Conservation (phyloP, 2,329 filamentous ascomycete species). For the Colletotrichum godetiae region DNA sequence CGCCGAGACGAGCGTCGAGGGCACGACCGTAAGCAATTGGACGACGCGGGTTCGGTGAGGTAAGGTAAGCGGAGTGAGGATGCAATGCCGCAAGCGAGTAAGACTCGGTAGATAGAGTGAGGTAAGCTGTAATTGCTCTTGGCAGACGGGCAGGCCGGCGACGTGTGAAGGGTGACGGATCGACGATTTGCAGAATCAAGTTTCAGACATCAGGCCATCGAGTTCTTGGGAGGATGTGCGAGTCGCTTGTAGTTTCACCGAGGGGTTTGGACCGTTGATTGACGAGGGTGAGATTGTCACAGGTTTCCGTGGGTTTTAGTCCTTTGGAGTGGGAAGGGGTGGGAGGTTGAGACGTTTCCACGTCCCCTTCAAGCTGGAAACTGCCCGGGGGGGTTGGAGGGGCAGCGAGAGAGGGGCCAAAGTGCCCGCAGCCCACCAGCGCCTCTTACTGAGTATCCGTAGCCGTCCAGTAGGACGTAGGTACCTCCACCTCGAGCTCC, state of each 20-base stretch:
- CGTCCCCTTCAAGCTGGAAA: slow-evolving; percentile 5
- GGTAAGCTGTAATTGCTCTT: neutral
- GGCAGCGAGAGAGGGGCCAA: neutral
- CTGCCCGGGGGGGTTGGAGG: slow-evolving; percentile 6
- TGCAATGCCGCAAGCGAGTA: neutral
- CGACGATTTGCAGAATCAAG: slow-evolving; percentile 32
- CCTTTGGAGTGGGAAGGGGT: slow-evolving; percentile 6
- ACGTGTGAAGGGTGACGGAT: slow-evolving; percentile 1
- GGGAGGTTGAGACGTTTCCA: slow-evolving; percentile 33
- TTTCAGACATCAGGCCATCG: slow-evolving; percentile 38
- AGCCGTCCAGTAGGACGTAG: too few species aligned
- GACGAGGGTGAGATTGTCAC: slow-evolving; percentile 16
- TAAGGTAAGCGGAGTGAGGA: neutral
- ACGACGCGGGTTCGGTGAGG: slow-evolving; percentile 2
- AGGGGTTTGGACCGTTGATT: slow-evolving; percentile 5
- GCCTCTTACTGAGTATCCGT: too few species aligned
- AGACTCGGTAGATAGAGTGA: neutral
- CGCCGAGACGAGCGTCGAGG: slow-evolving; percentile 13
- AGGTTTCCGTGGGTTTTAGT: slow-evolving; percentile 2
- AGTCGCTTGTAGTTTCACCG: slow-evolving; percentile 34
- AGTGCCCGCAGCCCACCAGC: neutral
- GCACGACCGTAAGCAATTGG: slow-evolving; percentile 11
- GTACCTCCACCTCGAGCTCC: neutral
- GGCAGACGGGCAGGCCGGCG: slow-evolving; percentile 1
- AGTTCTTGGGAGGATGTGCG: slow-evolving; percentile 24